phyloP scores from a whole-genome alignment of 2,329 filamentous ascomycete genomes.

The Fusarium decemcellulare region DNA sequence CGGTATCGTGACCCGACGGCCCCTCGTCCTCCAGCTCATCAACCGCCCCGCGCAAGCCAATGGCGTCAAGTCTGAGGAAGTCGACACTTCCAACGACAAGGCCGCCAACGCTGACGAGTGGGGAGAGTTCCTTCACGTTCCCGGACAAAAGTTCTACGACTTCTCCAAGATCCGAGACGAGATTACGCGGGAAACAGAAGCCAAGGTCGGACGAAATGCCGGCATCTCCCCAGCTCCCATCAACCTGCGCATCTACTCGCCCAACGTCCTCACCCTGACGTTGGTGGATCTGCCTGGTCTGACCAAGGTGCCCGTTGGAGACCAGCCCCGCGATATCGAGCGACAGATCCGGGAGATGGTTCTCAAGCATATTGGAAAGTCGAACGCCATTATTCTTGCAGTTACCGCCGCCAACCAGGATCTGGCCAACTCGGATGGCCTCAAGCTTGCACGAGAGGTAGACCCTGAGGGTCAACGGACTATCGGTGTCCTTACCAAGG shows the following conservation, averaged over 20 bases:
- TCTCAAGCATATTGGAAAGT: conserved; percentile 97
- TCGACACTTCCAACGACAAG: conserved; percentile 80
- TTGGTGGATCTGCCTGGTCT: conserved; percentile 96
- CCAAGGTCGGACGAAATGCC: conserved; percentile 95
- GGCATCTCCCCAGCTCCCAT: conserved; percentile 98
- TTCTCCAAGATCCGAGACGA: conserved; percentile 99
- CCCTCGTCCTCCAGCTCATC: conserved; percentile 97
- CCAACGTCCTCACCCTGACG: conserved; percentile 96
- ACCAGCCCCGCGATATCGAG: conserved; percentile 97
- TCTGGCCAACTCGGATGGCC: conserved; percentile 97
- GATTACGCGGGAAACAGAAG: conserved; percentile 95
- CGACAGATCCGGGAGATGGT: conserved; percentile 98
- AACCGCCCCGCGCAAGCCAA: conserved; percentile 86
- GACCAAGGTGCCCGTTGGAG: conserved; percentile 96
- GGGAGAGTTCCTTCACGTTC: conserved; percentile 98
- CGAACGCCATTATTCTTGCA: conserved; percentile 97
- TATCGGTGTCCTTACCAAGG: conserved; percentile 98
- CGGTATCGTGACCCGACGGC: conserved; percentile 96
- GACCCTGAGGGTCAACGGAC: conserved; percentile 98
- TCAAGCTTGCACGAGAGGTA: conserved; percentile 96
- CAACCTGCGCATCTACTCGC: conserved; percentile 98
- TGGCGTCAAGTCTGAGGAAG: conserved; percentile 76
- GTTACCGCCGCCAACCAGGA: conserved; percentile 98
- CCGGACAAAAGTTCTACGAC: conserved; percentile 97
- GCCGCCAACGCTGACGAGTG: conserved; percentile 95